Conservation (phyloP, 805 yeast genomes). For the Lipomyces starkeyi region DNA sequence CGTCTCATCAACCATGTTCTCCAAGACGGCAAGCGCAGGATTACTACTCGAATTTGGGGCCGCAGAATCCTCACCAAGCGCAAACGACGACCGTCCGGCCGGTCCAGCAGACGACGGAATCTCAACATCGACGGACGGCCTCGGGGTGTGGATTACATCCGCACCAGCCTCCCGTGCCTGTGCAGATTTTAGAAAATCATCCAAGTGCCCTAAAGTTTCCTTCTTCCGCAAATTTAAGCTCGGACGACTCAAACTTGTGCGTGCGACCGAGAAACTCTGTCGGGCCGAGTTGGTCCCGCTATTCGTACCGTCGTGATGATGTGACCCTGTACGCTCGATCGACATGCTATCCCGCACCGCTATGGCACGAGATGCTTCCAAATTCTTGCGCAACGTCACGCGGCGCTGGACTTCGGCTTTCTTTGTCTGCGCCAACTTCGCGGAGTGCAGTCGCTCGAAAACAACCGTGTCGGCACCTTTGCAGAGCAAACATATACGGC, state of each 20-base stretch:
- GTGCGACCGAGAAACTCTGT: constrained; percentile 44
- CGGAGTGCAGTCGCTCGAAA: constrained; percentile 68
- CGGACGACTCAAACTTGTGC: constrained; percentile 42
- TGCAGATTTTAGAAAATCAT: constrained; percentile 39
- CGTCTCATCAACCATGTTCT: constrained; percentile 53
- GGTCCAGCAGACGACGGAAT: constrained; percentile 17
- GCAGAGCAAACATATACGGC: constrained; percentile 75
- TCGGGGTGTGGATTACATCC: constrained; percentile 25
- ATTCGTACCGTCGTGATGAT: not conserved
- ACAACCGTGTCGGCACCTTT: constrained; percentile 97
- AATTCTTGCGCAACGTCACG: constrained; percentile 66
- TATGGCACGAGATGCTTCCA: constrained; percentile 73
- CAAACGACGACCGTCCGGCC: constrained; percentile 12
- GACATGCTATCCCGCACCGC: constrained; percentile 59
- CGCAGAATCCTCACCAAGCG: constrained; percentile 8
- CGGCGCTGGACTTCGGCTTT: constrained; percentile 65
- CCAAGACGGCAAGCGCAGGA: constrained; percentile 17
- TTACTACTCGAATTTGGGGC: constrained; percentile 11
- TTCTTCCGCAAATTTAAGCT: constrained; percentile 42
- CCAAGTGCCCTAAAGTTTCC: constrained; percentile 42
- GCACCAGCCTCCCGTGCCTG: constrained; percentile 42
- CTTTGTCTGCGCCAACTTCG: constrained; percentile 65
- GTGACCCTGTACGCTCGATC: constrained; percentile 10
- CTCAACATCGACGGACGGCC: constrained; percentile 30
- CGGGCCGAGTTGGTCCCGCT: constrained; percentile 38